Conservation (phyloP, 2,329 filamentous ascomycete genomes). For the Cladosporium sp. region DNA sequence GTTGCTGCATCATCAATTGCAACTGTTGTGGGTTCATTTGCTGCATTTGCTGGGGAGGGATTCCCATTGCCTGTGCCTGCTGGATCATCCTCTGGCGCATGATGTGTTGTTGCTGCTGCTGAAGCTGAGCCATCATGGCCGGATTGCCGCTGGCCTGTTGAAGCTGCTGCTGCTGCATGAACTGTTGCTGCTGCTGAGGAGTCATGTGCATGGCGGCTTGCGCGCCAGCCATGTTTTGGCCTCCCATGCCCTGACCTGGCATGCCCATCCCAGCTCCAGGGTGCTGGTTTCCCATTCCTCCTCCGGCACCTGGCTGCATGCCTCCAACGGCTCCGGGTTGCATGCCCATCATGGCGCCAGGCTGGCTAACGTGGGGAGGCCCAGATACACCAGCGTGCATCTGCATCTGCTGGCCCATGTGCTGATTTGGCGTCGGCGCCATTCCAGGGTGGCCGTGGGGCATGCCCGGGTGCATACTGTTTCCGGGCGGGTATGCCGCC, state of each 20-base stretch:
- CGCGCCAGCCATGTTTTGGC: conserved; percentile 42
- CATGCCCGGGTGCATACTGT: conserved; percentile 67
- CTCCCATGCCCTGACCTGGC: conserved; percentile 31
- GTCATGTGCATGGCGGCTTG: conserved; percentile 33
- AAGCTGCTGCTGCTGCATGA: conserved; percentile 36
- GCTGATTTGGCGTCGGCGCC: conserved; percentile 68
- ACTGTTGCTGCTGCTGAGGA: conserved; percentile 38
- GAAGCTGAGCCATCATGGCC: conserved; percentile 41
- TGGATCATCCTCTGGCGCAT: conserved; percentile 27
- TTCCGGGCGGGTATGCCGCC: conserved; percentile 68
- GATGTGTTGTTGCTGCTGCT: conserved; percentile 31
- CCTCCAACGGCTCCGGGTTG: conserved; percentile 72
- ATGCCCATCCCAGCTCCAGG: conserved; percentile 37
- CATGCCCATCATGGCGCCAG: conserved; percentile 74
- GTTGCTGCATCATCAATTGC: conserved; percentile 35
- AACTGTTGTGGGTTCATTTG: conserved; percentile 45
- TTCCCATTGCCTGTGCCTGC: conserved; percentile 36
- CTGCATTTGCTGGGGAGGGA: conserved; percentile 55
- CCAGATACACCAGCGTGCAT: conserved; percentile 69
- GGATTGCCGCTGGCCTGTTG: conserved; percentile 44
- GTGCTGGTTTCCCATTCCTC: conserved; percentile 37
- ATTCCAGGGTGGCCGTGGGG: conserved; percentile 64
- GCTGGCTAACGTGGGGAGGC: conserved; percentile 70
- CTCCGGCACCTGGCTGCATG: conserved; percentile 68
- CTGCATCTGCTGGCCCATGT: conserved; percentile 69